phyloP scores from a whole-genome alignment of 768 basidiomycete genomes.

The Collybia mongolica region DNA sequence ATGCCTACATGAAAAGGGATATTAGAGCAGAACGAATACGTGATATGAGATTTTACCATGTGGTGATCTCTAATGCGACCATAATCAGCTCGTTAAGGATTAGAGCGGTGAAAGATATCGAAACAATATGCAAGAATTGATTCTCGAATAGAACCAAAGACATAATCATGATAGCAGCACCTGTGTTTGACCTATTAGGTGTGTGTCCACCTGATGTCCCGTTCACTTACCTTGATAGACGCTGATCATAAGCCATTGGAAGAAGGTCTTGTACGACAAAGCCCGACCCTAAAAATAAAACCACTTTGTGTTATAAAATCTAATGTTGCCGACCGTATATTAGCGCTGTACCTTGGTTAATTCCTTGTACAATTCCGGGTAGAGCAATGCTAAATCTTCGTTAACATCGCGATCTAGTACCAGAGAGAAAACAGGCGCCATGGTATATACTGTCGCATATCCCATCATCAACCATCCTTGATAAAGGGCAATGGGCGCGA shows the following conservation, averaged over 20 bases:
- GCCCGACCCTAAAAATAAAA: constrained; percentile 70
- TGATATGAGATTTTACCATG: constrained; percentile 58
- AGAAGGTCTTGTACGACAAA: constrained; percentile 97
- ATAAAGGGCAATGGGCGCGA: constrained; percentile 95
- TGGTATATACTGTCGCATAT: constrained; percentile 94
- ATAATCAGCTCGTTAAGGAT: constrained; percentile 97
- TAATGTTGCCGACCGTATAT: background rate
- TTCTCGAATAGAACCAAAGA: constrained; percentile 95
- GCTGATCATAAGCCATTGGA: constrained; percentile 96
- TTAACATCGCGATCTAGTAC: constrained; percentile 95
- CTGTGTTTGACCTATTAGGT: constrained; percentile 31
- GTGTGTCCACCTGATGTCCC: too few relatives aligned
- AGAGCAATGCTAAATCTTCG: constrained; percentile 91
- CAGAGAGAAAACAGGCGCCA: constrained; percentile 97
- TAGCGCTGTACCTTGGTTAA: constrained; percentile 77
- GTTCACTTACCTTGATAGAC: constrained; percentile 81
- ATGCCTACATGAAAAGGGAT: constrained; percentile 57
- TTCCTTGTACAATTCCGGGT: constrained; percentile 98
- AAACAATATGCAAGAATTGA: constrained; percentile 96
- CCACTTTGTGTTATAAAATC: too few relatives aligned
- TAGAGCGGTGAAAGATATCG: constrained; percentile 96
- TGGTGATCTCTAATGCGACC: constrained; percentile 97
- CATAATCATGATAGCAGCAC: constrained; percentile 98
- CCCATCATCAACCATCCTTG: constrained; percentile 98
- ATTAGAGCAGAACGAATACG: background rate